Evolutionary conservation across 2,329 filamentous ascomycete species (phyloP), one percentile per base, ranked within the genome.

Genomic region (Talaromyces verruculosus): DNA sequence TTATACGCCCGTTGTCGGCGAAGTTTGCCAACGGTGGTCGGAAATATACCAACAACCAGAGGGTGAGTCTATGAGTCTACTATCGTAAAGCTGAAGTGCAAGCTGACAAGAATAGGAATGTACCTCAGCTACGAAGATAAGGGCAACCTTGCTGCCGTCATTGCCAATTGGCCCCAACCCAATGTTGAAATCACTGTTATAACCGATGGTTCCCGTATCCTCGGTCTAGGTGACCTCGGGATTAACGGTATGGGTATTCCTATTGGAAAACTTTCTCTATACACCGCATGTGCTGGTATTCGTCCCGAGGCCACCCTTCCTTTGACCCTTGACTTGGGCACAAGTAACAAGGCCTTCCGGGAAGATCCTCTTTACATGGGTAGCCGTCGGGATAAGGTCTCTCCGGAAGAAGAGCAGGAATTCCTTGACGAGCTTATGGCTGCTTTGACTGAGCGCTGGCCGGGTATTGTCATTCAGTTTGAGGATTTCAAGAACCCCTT

Each of bases 401-500:
- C 90, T 7, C 82, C 89, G 22, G 85, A 89, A 63, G 89, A 94
- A 73, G 92, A 96, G 82, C 88, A 90, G 77, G 91, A 92, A 70
- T 98, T 98, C 81, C 88, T 98, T 83, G 95, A 98, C 76, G 95
- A 98, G 84, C 90, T 99, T 83, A 98, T 99, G 95, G 86, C 87
- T 73, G 94, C 95, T 65, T 86, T 92, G 68, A 90, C 89, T 65
- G 92, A 97, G 77, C 84, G 85, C 70, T 90, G 88, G 88, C 88
- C 88, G 65, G 86, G 84, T 69, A 89, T 90, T 71, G 87, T 90
- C 70, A 91, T 98, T 69, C 95, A 98, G 78, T 98, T 97, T 73
- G 94, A 98, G 79, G 95, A 98, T 76, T 98, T 97, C 80, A 96
- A 98, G 84, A 96, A 94, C 74, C 94, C 95, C 57, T 99, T 98